phyloP scores from a whole-genome alignment of 1,284 basidiomycete genomes.

The Lignosus rhinocerotis region DNA sequence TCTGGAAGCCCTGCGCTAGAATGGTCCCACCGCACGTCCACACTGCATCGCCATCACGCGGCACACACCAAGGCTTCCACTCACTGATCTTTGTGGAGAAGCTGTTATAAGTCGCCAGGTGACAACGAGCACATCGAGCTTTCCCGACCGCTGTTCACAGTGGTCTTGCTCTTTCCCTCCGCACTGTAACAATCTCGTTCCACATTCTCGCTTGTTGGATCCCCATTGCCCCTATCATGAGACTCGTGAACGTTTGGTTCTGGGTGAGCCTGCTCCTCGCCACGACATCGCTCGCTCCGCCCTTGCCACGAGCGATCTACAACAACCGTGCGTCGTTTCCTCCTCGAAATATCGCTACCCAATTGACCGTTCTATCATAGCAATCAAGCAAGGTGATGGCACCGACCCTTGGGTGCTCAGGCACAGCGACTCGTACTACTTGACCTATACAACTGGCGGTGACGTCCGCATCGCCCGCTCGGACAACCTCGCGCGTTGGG shows the following conservation, averaged over 20 bases:
- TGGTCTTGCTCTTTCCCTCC: neutral
- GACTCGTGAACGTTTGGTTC: neutral
- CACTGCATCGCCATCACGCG: slow-evolving; percentile 1
- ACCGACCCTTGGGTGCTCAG: slow-evolving; percentile 7
- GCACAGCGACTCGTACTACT: slow-evolving; percentile 2
- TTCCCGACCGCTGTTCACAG: neutral
- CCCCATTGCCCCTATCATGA: neutral
- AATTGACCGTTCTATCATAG: neutral
- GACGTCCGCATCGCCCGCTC: slow-evolving; percentile 4
- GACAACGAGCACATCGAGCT: neutral
- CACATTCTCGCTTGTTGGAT: too few species aligned
- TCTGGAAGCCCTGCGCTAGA: neutral
- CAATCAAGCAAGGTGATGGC: slow-evolving; percentile 6
- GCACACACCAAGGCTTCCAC: neutral
- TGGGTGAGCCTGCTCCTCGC: neutral
- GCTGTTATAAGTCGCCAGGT: neutral
- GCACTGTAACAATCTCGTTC: too few species aligned
- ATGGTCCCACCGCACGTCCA: neutral
- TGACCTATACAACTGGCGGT: slow-evolving; percentile 2
- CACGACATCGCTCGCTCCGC: neutral
- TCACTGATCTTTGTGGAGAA: neutral
- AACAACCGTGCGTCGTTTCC: slow-evolving; percentile 2
- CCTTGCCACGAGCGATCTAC: neutral
- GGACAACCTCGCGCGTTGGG: slow-evolving; percentile 6
- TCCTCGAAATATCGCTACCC: neutral